Base-by-base conservation (phyloP, 148 eudicot species). In the Cornus suecica region DNA sequence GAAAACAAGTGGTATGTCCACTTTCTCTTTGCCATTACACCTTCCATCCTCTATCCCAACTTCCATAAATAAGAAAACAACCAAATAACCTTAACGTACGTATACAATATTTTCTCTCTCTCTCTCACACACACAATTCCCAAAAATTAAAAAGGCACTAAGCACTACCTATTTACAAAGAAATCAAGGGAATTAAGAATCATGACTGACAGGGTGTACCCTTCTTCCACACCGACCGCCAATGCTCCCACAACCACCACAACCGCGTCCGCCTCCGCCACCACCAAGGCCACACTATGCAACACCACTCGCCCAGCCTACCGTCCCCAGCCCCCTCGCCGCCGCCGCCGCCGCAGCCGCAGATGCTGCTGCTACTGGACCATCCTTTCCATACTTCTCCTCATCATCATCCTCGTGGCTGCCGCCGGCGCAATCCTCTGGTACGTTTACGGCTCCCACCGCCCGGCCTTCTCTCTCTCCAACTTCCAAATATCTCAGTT, bases 401-500 rank as follows among this genome's bases (percentile, higher is more conserved):
- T 77, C 76, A 14, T 92, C 74, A 24, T 92, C 83, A 34, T 83
- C 30, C 83, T 88, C 54, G 89, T 83, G 52, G 88, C 89, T 78
- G 42, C 84, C 71, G 73, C 88, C 72, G 80, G 74, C 60, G 78
- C 80, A 41, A 75, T 84, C 28, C 65, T 92, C 64, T 92, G 75
- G 79, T 54, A 73, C 75, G 23, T 87, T 26, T 90, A 88, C 85
- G 89, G 81, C 51, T 94, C 97, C 16, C 86, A 84, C 24, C 86
- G 84, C 10, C 92, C 92, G 5, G 37, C 83, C 24, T 92, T 88
- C 87, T 64, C 87, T 32, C 77, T 90, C 60, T 58, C 87, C 26
- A 67, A 88, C n/a, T 84, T 92, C 67, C 83, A 79, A 27, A 56
- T 87, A 70, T 73, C 85, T 22, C 72, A 81, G 29, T 75, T 89